phyloP scores from a whole-genome alignment of 345 rosid genomes.

The Fremontodendron californicum region DNA sequence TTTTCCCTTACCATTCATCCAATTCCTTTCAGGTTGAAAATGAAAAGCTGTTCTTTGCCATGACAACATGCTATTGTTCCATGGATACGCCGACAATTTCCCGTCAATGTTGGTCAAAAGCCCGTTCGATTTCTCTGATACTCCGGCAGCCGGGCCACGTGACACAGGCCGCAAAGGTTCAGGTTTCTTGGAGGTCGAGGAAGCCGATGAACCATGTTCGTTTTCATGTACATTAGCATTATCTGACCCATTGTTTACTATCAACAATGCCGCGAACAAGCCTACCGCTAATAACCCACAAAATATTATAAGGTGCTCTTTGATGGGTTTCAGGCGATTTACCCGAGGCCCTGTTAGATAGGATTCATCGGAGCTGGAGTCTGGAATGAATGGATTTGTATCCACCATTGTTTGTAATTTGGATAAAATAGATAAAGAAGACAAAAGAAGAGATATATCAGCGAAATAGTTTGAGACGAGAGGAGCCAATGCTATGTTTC shows the following conservation, averaged over 20 bases:
- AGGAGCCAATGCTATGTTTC: neutral
- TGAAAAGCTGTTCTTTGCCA: conserved; percentile 95
- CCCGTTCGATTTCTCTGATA: conserved; percentile 63
- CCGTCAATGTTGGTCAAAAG: neutral
- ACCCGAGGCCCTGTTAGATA: conserved; percentile 7
- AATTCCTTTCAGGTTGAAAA: conserved; percentile 86
- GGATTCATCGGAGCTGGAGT: conserved; percentile 15
- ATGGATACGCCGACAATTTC: conserved; percentile 36
- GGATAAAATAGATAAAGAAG: neutral
- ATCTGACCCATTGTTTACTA: conserved; percentile 1
- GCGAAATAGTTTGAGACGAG: neutral
- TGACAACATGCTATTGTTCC: conserved; percentile 79
- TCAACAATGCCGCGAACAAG: conserved; percentile 28
- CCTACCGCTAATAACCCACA: conserved; percentile 36
- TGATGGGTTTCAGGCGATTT: conserved; percentile 23
- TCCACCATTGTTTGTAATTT: conserved; percentile 23
- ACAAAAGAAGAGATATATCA: neutral
- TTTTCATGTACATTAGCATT: neutral
- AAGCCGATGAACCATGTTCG: neutral
- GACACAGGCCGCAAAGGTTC: conserved; percentile 20
- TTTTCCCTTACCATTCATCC: conserved; percentile 80
- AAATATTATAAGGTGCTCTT: conserved; percentile 13
- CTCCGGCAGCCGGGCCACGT: conserved; percentile 56
- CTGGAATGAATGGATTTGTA: conserved; percentile 11
- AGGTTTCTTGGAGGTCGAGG: neutral